phyloP scores from a whole-genome alignment of 495 filamentous ascomycete genomes.

The Penicillium desertorum region DNA sequence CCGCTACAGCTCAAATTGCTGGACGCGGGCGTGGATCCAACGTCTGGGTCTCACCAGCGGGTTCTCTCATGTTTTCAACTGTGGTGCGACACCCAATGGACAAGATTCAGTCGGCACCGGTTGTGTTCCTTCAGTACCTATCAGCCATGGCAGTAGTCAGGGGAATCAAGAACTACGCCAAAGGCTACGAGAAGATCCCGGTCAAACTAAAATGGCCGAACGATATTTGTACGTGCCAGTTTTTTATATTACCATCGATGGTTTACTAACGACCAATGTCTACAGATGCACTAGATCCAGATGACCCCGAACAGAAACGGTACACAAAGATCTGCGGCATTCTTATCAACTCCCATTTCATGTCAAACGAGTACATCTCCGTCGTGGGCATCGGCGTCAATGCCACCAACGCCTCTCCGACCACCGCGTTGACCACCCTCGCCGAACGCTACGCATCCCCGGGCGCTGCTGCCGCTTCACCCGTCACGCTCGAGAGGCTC shows the following conservation, averaged over 20 bases:
- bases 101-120: conserved; percentile 69
- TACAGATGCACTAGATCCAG: conserved; percentile 72
- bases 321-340: conserved; percentile 95
- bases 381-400: conserved; percentile 91
- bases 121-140: conserved; percentile 93
- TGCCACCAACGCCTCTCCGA: conserved; percentile 79
- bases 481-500: conserved; percentile 77
- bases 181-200: conserved; percentile 69
- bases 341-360: conserved; percentile 84
- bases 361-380: conserved; percentile 73
- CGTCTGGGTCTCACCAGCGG: conserved; percentile 91
- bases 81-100: conserved; percentile 77
- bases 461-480: conserved; percentile 28
- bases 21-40: conserved; percentile 91
- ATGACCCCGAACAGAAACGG: conserved; percentile 53
- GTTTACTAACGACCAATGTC: background rate
- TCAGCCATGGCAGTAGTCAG: conserved; percentile 86
- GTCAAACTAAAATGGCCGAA: conserved; percentile 98
- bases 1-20: conserved; percentile 87
- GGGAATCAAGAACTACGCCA: conserved; percentile 77
- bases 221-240: conserved; percentile 64
- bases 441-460: conserved; percentile 40
- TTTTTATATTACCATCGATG: background rate
- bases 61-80: conserved; percentile 81
- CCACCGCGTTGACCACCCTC: conserved; percentile 79